Conservation (phyloP, 768 basidiomycete species). For the Melanogaster broomeanus region DNA sequence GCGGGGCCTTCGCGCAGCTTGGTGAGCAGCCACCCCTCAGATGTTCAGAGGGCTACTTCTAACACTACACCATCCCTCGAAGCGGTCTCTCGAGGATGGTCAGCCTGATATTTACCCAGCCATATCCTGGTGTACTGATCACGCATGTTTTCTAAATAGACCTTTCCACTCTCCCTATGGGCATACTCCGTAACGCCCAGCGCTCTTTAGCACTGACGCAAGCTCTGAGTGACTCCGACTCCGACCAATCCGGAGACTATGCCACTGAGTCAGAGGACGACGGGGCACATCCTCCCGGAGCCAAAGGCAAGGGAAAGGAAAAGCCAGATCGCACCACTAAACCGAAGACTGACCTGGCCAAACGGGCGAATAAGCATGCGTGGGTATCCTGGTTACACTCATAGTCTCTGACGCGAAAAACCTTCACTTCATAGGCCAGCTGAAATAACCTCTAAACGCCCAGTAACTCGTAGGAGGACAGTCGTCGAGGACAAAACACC, state of each 20-base stretch:
- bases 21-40: conserved; percentile 7
- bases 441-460: conserved; percentile 83
- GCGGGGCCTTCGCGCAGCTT: conserved; percentile 13
- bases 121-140: conserved; percentile 6
- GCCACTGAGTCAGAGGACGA: conserved; percentile 10
- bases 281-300: conserved; percentile 3
- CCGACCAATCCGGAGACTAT: conserved; percentile 28
- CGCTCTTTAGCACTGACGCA: conserved; percentile 46
- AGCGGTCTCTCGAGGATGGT: conserved; percentile 34
- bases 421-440: conserved; percentile 53
- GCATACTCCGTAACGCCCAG: conserved; percentile 66
- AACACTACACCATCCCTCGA: neutral
- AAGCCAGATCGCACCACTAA: conserved; percentile 42
- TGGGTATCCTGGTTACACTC: conserved; percentile 42
- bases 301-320: conserved; percentile 35
- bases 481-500: conserved; percentile 68
- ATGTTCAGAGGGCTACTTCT: neutral
- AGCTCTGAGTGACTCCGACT: conserved; percentile 41
- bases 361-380: conserved; percentile 85
- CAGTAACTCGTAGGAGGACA: conserved; percentile 70
- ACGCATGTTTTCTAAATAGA: conserved; percentile 36
- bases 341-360: conserved; percentile 49
- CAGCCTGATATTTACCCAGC: neutral
- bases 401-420: neutral
- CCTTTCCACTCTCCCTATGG: conserved; percentile 61